These are phyloP conservation scores for Sarocladiaceae sp. DNA, from an alignment of 2,329 filamentous ascomycete genomes.

Conservation along the genomic window DNA sequence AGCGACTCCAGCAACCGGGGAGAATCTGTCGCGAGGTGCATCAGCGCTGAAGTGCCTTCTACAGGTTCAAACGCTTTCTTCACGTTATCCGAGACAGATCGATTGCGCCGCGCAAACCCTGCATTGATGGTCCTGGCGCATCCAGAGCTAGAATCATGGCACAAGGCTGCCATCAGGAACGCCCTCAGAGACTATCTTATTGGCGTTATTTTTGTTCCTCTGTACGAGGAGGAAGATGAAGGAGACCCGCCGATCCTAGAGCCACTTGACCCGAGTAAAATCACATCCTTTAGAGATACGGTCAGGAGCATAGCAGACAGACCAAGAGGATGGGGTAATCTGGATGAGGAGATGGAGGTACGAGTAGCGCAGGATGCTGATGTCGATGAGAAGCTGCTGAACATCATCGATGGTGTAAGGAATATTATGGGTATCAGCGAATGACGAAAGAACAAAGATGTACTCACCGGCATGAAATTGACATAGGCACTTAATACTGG, in stretches of 20 bases:
- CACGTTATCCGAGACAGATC: constrained; percentile 16
- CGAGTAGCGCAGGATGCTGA: constrained; percentile 15
- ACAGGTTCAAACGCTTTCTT: constrained; percentile 10
- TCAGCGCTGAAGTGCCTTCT: not conserved
- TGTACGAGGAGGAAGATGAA: constrained; percentile 17
- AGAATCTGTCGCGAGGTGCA: constrained; percentile 6
- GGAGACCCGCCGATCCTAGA: constrained; percentile 19
- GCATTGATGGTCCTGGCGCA: constrained; percentile 24
- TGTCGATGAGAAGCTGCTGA: constrained; percentile 17
- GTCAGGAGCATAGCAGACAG: constrained; percentile 4
- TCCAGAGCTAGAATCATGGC: constrained; percentile 23
- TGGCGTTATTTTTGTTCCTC: constrained; percentile 23
- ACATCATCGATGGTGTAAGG: constrained; percentile 16
- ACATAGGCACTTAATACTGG: too few relatives aligned
- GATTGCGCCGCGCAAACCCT: constrained; percentile 16
- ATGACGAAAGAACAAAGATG: not conserved
- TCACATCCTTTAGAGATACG: constrained; percentile 16
- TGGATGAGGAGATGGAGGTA: constrained; percentile 19
- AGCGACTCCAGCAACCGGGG: constrained; percentile 3
- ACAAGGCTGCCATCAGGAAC: constrained; percentile 19
- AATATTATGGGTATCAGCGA: constrained; percentile 13
- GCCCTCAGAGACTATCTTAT: constrained; percentile 22
- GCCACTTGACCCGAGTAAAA: constrained; percentile 21
- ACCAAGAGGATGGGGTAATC: not conserved
- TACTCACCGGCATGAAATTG: too few relatives aligned